A percentile compares a stretch with the other conserved stretches of the same genome.
Conservation (phyloP, 164 flowering plant genomes). For the Berberis thunbergii region DNA sequence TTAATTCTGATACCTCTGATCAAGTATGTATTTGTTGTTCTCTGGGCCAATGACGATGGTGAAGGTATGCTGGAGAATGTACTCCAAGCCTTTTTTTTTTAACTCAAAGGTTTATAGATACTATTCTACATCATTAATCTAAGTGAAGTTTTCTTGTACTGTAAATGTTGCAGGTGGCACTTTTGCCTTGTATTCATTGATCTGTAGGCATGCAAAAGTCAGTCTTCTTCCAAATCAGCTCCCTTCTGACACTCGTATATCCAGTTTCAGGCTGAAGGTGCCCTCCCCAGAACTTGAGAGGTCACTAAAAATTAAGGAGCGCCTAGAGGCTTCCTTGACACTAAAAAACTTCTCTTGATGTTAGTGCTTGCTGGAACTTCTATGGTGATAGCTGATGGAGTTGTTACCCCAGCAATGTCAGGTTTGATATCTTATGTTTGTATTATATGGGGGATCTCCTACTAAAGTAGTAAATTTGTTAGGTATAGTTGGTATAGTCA, state of each 20-base stretch:
- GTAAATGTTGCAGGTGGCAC: constrained; percentile 76
- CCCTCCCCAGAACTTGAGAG: constrained; percentile 98
- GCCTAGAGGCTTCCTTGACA: constrained; percentile 67
- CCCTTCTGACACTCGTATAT: constrained; percentile 97
- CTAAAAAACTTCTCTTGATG: constrained; percentile 77
- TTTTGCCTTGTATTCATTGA: constrained; percentile 93
- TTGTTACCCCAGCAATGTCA: constrained; percentile 99
- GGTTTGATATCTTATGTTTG: constrained; percentile 33
- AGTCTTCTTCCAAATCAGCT: constrained; percentile 98
- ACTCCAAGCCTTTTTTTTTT: not conserved
- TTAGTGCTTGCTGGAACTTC: constrained; percentile 94
- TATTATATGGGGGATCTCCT: not conserved
- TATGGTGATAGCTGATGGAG: constrained; percentile 95
- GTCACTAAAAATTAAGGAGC: constrained; percentile 87
- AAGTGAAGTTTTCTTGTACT: not conserved
- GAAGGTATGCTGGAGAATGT: constrained; percentile 56
- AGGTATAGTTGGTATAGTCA: too few species aligned
- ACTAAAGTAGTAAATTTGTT: too few species aligned
- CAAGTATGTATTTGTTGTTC: constrained; percentile 84
- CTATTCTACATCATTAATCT: not conserved
- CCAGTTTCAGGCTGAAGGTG: constrained; percentile 95
- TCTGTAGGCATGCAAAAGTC: constrained; percentile 94
- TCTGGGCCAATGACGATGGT: constrained; percentile 97
- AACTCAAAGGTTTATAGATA: not conserved
- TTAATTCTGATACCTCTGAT: constrained; percentile 82